These are phyloP conservation scores for Wilcoxina mikolae DNA, from an alignment of 495 filamentous ascomycete species.

Conservation along the genomic window DNA sequence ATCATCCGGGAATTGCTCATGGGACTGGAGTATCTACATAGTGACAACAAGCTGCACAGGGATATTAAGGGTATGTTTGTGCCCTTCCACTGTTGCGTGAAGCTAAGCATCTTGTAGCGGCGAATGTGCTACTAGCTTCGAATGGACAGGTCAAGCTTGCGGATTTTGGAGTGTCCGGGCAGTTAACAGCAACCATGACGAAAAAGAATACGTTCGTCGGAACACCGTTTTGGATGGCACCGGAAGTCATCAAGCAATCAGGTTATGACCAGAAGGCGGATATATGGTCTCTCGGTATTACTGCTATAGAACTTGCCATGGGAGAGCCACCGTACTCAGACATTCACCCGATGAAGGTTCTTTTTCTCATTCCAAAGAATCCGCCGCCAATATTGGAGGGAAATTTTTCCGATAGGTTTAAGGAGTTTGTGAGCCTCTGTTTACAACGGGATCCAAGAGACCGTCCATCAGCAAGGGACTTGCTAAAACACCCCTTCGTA, in stretches of 20 bases:
- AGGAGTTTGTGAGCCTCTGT: conserved; percentile 81
- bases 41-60: conserved; percentile 89
- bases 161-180: conserved; percentile 94
- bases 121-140: conserved; percentile 75
- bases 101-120: conserved; percentile 38
- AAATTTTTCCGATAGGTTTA: conserved; percentile 73
- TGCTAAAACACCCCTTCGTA: conserved; percentile 84
- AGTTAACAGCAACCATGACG: conserved; percentile 93
- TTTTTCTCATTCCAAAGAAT: conserved; percentile 93
- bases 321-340: conserved; percentile 86
- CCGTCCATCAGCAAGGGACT: conserved; percentile 69
- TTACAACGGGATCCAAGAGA: conserved; percentile 78
- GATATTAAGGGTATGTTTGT: conserved; percentile 56
- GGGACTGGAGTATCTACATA: conserved; percentile 85
- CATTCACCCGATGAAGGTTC: conserved; percentile 93
- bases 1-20: conserved; percentile 81
- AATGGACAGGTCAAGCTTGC: conserved; percentile 90
- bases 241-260: conserved; percentile 91
- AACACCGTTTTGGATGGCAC: conserved; percentile 99
- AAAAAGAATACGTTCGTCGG: conserved; percentile 98
- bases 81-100: neutral
- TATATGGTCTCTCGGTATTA: conserved; percentile 95
- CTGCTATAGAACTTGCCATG: conserved; percentile 81
- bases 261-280: conserved; percentile 97
- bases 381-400: conserved; percentile 76